phyloP scores from a whole-genome alignment of 495 filamentous ascomycete species.

The Staphylotrichum longicolle region DNA sequence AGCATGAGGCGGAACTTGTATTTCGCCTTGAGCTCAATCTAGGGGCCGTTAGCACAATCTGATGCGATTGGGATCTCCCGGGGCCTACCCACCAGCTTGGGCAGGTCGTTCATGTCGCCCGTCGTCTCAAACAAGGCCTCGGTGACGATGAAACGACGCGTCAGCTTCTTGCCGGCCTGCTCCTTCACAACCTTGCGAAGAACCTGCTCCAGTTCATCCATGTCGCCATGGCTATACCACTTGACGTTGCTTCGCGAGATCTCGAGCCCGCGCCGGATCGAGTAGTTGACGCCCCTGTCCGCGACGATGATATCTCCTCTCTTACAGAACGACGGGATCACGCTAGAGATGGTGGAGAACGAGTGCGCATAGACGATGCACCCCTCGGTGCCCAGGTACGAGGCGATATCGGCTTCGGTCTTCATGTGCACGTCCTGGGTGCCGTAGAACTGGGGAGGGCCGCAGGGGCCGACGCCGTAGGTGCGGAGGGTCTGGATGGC shows the following conservation, averaged over 20 bases:
- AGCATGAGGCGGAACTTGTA: constrained; percentile 98
- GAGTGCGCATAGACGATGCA: constrained; percentile 95
- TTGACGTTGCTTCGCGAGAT: constrained; percentile 83
- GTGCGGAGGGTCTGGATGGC: constrained; percentile 89
- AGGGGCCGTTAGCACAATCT: constrained; percentile 38
- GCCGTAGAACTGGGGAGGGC: constrained; percentile 95
- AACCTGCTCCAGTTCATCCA: constrained; percentile 86
- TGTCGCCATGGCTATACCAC: constrained; percentile 96
- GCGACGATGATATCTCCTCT: constrained; percentile 97
- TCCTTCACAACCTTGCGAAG: constrained; percentile 83
- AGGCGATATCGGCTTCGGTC: constrained; percentile 89
- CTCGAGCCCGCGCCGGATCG: constrained; percentile 91
- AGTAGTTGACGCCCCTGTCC: constrained; percentile 91
- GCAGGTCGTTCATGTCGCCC: constrained; percentile 81
- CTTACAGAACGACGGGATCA: constrained; percentile 96
- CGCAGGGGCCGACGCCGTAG: constrained; percentile 95
- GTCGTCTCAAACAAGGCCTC: constrained; percentile 91
- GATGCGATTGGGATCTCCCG: no score
- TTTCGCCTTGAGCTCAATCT: constrained; percentile 80
- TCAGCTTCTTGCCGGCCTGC: constrained; percentile 83
- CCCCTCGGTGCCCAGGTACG: constrained; percentile 76
- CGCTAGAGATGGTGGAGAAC: constrained; percentile 89
- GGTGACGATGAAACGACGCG: constrained; percentile 91
- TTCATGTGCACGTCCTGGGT: constrained; percentile 98
- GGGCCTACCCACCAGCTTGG: constrained; percentile 65